Evolutionary conservation across 306 rosid genomes (phyloP), one percentile per base, ranked within the genome.

Genomic region (Cucurbita maxima): DNA sequence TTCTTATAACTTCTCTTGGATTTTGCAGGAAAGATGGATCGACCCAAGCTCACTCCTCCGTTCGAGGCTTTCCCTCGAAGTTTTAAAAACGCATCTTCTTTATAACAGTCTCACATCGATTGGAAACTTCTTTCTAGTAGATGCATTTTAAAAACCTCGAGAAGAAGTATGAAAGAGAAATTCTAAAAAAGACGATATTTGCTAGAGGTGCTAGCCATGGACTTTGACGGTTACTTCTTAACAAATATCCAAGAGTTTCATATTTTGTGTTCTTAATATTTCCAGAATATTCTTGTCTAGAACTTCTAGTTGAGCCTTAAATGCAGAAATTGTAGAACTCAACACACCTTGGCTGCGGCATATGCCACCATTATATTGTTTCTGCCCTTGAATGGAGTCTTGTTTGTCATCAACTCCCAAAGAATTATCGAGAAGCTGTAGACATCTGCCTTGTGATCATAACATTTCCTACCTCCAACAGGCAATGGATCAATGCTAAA

Each of bases 401-500:
- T 75, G 76, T 86, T 90, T 47, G 81, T 81, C 30, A 88, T 75
- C 75, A 90, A 47, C 9, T 82, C 76, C 96, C 93, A 88, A 4
- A 88, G 74, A 75, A 83, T 83, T 25, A 88, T 72, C 34, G 88
- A 82, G 72, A 88, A 90, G 82, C 89, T 90, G 77, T 82, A 84
- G 4, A 90, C 86, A 41, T 88, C 96, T 8, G 79, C 93, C 75
- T 86, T 90, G 59, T 82, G 91, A 63, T 88, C 86, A 73, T 88
- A 90, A 58, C 47, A 43, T 53, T 76, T 84, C 79, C 70, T 88
- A 56, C 61, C 69, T 63, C 88, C 91, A 19, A 41, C 78, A 25
- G 77, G 86, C 74, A 78, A 75, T 52, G 96, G 86, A 40, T 84
- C 84, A 13, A 40, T 71, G 83, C 83, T 78, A 59, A 86, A 84